phyloP scores from a whole-genome alignment of 768 basidiomycete genomes.

The Mycena polygramma region DNA sequence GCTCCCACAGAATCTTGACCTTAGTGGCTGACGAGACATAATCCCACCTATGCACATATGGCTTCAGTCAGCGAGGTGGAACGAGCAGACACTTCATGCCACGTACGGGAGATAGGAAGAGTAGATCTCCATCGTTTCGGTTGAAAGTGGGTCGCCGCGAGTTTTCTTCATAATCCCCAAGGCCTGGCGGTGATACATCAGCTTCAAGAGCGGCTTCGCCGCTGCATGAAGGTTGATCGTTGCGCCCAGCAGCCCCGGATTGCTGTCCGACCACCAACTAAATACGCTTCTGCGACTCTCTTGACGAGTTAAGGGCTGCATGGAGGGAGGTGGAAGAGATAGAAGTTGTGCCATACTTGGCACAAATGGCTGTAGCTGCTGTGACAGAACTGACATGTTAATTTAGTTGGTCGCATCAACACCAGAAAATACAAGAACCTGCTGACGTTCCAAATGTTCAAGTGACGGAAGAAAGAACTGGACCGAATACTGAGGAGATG shows the following conservation, averaged over 20 bases:
- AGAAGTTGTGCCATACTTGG: too few relatives aligned
- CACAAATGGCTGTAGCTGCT: too few relatives aligned
- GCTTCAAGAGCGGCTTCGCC: neutral
- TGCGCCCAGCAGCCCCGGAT: neutral
- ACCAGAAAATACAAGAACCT: neutral
- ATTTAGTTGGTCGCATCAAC: too few relatives aligned
- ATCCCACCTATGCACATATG: neutral
- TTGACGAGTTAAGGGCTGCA: too few relatives aligned
- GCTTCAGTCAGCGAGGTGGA: neutral
- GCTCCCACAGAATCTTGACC: neutral
- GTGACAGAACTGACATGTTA: neutral
- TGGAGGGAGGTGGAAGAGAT: too few relatives aligned
- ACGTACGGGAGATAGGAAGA: neutral
- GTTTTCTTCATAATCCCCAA: neutral
- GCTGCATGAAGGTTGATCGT: slow-evolving; percentile 4
- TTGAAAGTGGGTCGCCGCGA: neutral
- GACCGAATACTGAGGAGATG: too few relatives aligned
- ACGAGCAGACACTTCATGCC: neutral
- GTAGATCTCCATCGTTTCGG: neutral
- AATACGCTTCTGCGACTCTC: too few relatives aligned
- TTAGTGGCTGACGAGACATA: neutral
- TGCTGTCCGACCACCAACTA: too few relatives aligned
- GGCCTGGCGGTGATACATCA: neutral
- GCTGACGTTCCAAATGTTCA: too few relatives aligned
- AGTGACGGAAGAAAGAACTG: neutral